Evolutionary conservation across 1,284 basidiomycete genomes (phyloP).

Genomic region (Moesziomyces parantarcticus): DNA sequence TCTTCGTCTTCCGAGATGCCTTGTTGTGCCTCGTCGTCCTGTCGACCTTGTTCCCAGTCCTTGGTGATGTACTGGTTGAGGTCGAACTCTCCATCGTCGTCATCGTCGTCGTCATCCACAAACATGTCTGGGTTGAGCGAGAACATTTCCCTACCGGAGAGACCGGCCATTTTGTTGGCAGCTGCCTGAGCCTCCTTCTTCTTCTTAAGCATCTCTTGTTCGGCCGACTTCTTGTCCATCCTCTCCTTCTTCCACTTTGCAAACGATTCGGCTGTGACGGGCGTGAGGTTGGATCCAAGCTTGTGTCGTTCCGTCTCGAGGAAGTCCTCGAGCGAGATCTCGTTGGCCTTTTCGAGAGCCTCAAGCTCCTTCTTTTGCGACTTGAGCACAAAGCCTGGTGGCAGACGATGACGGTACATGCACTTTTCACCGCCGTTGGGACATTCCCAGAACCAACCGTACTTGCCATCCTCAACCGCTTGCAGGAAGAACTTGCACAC

Average conservation of each 20-base stretch:
- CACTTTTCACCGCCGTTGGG: slow-evolving; percentile 76
- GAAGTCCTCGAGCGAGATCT: slow-evolving; percentile 95
- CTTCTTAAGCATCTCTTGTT: slow-evolving; percentile 88
- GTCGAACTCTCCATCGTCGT: slow-evolving; percentile 67
- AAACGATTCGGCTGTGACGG: slow-evolving; percentile 93
- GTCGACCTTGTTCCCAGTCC: slow-evolving; percentile 61
- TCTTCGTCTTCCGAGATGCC: slow-evolving; percentile 37
- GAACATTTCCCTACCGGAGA: slow-evolving; percentile 95
- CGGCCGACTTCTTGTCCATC: slow-evolving; percentile 75
- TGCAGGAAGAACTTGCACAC: slow-evolving; percentile 98
- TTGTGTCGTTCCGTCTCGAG: slow-evolving; percentile 95
- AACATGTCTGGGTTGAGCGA: slow-evolving; percentile 95
- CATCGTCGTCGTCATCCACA: slow-evolving; percentile 74
- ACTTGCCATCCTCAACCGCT: slow-evolving; percentile 93
- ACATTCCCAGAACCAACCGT: slow-evolving; percentile 84
- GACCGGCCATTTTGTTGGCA: slow-evolving; percentile 89
- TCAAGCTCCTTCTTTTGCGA: slow-evolving; percentile 76
- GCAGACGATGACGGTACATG: slow-evolving; percentile 94
- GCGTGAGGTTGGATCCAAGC: slow-evolving; percentile 77
- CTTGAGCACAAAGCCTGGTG: slow-evolving; percentile 85
- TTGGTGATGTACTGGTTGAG: slow-evolving; percentile 59
- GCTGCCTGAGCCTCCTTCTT: slow-evolving; percentile 85
- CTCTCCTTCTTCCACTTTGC: slow-evolving; percentile 85
- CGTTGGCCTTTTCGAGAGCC: slow-evolving; percentile 81
- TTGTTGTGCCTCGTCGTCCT: slow-evolving; percentile 45